phyloP scores from a whole-genome alignment of 805 yeast genomes.

The Hanseniaspora thailandica region DNA sequence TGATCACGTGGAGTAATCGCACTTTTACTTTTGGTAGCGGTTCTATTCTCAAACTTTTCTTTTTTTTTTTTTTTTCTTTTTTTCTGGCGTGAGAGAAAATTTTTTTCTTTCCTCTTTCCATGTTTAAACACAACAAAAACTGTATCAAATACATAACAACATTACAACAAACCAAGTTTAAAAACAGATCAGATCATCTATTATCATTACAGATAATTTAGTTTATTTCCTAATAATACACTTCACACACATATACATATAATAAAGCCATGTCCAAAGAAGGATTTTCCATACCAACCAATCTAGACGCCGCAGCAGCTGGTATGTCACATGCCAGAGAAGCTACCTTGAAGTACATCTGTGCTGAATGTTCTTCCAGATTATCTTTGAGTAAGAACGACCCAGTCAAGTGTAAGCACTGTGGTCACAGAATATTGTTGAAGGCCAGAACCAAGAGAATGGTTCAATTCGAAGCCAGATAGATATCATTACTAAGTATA shows the following conservation, averaged over 20 bases:
- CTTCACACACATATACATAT: not conserved
- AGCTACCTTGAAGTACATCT: slow-evolving; percentile 81
- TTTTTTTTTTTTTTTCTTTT: too few relatives aligned
- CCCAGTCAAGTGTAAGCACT: slow-evolving; percentile 95
- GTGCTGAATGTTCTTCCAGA: slow-evolving; percentile 91
- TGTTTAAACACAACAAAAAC: too few relatives aligned
- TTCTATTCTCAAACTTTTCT: too few relatives aligned
- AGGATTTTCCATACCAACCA: slow-evolving; percentile 76
- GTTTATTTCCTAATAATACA: too few relatives aligned
- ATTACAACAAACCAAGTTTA: too few relatives aligned
- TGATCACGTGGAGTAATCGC: too few relatives aligned
- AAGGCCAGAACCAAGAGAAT: slow-evolving; percentile 96
- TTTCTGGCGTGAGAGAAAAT: too few relatives aligned
- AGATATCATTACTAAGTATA: slow-evolving; percentile 13
- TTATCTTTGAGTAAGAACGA: slow-evolving; percentile 83
- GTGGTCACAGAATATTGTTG: slow-evolving; percentile 95
- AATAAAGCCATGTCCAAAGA: slow-evolving; percentile 50
- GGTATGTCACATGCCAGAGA: slow-evolving; percentile 57
- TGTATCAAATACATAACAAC: too few relatives aligned
- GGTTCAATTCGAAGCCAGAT: slow-evolving; percentile 81
- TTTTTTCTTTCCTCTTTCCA: too few relatives aligned
- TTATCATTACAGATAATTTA: too few relatives aligned
- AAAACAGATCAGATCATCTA: too few relatives aligned
- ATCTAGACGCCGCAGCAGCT: slow-evolving; percentile 77
- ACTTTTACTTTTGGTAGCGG: too few relatives aligned